Evolutionary conservation across 805 yeast species (phyloP), one percentile per base, ranked within the genome.

Genomic region (Yarrowia porcina): DNA sequence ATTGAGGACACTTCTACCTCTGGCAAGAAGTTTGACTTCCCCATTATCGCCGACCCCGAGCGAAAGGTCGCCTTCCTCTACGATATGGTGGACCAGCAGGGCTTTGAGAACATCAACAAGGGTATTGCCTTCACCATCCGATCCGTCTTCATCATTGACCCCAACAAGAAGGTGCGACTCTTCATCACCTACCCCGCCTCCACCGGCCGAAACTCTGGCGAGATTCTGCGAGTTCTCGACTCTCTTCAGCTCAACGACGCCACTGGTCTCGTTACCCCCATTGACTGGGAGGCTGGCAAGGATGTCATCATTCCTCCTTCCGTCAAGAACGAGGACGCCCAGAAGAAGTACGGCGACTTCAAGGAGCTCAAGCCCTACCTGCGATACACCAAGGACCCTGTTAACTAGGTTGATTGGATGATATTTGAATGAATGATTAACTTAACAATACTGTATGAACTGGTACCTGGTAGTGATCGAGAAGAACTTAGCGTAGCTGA

Each of bases 261-360:
- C 73, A 79, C 83, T 77, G 89, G 93, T 72, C 83, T 91, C 68
- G 94, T 89, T 66, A 91, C 97, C 47, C 97, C 97, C 65, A 88
- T 89, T 73, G 85, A 92, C 83, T 91, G 97, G 97, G 81, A 80
- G 64, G 85, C 82, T 63, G 97, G 97, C 68, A 83, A 89, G 70
- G 97, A 91, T 74, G 97, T 92, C 64, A 91, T 91, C 74, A 88
- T 92, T 67, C 97, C 96, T 72, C 96, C 96, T 68, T 76, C 87
- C 50, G 89, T 92, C 63, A 81, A 87, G 64, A 88, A 89, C 74
- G 93, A 83, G 72, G 90, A 81, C 61, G 92, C 90, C 42, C 82
- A 84, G 79, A 83, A 83, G 70, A 89, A 89, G 78, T 91, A 89
- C 77, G 96, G 96, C 68, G 85, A 86, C 67, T 90, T 90, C 81